phyloP scores from a whole-genome alignment of 768 basidiomycete species.

The Cyathus striatus region DNA sequence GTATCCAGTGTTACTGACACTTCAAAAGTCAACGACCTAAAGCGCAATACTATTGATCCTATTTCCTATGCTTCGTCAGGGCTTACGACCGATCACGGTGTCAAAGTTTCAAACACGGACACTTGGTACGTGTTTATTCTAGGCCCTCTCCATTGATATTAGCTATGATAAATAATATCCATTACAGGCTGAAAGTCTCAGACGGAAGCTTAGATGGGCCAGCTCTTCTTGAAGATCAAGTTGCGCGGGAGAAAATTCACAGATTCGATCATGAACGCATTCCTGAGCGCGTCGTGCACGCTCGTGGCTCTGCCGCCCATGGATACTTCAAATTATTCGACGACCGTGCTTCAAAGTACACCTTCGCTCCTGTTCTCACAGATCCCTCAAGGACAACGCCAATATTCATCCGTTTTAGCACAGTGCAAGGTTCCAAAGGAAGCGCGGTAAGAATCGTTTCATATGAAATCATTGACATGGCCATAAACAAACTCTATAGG shows the following conservation, averaged over 20 bases:
- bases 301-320: constrained; percentile 75
- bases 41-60: constrained; percentile 25
- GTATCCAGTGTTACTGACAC: constrained; percentile 18
- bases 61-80: constrained; percentile 15
- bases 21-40: constrained; percentile 28
- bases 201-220: constrained; percentile 53
- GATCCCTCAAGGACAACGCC: constrained; percentile 72
- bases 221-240: constrained; percentile 72
- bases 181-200: constrained; percentile 48
- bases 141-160: not conserved
- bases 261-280: constrained; percentile 88
- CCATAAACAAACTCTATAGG: too few species aligned
- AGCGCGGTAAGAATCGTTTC: constrained; percentile 60
- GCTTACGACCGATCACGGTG: constrained; percentile 61
- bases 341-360: constrained; percentile 64
- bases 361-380: constrained; percentile 64
- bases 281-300: constrained; percentile 75
- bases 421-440: constrained; percentile 79
- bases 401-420: constrained; percentile 80
- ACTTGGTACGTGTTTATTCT: constrained; percentile 43
- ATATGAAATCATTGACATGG: too few species aligned
- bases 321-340: constrained; percentile 78
- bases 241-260: constrained; percentile 69
- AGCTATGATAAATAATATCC: constrained; percentile 1
- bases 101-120: constrained; percentile 56